phyloP scores from a whole-genome alignment of 495 filamentous ascomycete species.

The Eremomyces bilateralis region DNA sequence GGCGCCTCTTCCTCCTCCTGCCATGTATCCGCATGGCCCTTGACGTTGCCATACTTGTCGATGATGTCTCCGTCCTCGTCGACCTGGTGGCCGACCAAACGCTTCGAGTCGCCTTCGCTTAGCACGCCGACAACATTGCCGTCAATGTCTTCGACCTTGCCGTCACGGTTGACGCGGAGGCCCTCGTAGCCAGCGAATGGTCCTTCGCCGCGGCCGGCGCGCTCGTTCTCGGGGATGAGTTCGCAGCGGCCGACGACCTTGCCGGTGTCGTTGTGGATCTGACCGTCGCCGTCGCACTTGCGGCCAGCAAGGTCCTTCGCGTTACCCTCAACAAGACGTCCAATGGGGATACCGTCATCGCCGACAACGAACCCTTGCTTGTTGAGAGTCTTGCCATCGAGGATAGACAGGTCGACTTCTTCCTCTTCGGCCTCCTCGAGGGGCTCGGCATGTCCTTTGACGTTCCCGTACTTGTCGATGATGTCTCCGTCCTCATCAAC shows the following conservation, averaged over 20 bases:
- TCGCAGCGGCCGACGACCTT: conserved; percentile 56
- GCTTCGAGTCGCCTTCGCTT: conserved; percentile 49
- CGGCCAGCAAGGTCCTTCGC: conserved; percentile 47
- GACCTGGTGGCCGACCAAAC: conserved; percentile 50
- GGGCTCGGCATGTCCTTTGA: conserved; percentile 36
- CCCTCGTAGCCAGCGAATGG: conserved; percentile 60
- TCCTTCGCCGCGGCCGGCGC: conserved; percentile 39
- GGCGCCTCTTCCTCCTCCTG: conserved; percentile 33
- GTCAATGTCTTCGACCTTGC: conserved; percentile 43
- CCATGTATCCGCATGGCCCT: conserved; percentile 54
- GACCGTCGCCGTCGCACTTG: conserved; percentile 47
- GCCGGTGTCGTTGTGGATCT: conserved; percentile 51
- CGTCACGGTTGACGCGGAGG: conserved; percentile 45
- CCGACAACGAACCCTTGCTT: conserved; percentile 62
- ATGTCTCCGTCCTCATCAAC: conserved; percentile 76
- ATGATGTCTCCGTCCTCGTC: conserved; percentile 72
- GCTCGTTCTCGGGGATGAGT: conserved; percentile 50
- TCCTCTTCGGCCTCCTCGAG: conserved; percentile 30
- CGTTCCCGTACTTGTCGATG: conserved; percentile 56
- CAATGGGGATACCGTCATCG: conserved; percentile 44
- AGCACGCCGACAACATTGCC: conserved; percentile 51
- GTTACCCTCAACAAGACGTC: conserved; percentile 45
- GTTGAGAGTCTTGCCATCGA: conserved; percentile 54
- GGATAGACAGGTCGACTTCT: conserved; percentile 31
- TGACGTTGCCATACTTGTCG: conserved; percentile 58